Evolutionary conservation across 371 early-diverging fungal species (phyloP).

Genomic region (Smittium mucronatum): DNA sequence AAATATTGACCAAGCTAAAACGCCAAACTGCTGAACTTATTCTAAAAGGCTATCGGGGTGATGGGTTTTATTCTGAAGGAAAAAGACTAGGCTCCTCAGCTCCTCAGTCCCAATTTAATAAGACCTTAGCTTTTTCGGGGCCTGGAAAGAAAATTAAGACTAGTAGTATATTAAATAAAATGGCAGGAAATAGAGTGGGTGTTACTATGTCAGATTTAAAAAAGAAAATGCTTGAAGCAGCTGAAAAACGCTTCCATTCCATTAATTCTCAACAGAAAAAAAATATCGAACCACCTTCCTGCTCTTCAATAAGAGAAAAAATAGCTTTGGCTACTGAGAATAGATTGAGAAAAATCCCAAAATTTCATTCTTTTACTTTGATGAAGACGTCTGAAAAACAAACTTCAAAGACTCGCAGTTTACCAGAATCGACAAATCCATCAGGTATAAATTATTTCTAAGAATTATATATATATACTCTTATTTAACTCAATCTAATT

Average conservation of each 20-base stretch:
- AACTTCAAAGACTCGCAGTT: no score
- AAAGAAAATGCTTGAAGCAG: not conserved
- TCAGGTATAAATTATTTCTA: not conserved
- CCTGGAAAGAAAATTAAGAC: not conserved
- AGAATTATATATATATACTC: not conserved
- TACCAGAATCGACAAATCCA: not conserved
- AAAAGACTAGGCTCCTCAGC: not conserved
- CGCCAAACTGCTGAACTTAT: not conserved
- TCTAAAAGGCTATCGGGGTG: not conserved
- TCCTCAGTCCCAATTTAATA: not conserved
- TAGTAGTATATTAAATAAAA: not conserved
- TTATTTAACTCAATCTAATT: no score
- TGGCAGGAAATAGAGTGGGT: not conserved
- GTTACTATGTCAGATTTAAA: not conserved
- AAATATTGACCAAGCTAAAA: not conserved
- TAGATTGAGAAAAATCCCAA: not conserved
- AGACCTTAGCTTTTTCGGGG: no score
- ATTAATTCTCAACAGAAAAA: not conserved
- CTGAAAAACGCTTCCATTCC: not conserved
- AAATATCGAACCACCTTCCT: not conserved
- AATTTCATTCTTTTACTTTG: not conserved
- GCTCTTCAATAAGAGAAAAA: not conserved
- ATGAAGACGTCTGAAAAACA: not conserved
- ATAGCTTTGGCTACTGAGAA: not conserved
- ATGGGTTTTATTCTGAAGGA: not conserved